Conservation (phyloP, 257 asterid genomes). For the Lycium barbarum region DNA sequence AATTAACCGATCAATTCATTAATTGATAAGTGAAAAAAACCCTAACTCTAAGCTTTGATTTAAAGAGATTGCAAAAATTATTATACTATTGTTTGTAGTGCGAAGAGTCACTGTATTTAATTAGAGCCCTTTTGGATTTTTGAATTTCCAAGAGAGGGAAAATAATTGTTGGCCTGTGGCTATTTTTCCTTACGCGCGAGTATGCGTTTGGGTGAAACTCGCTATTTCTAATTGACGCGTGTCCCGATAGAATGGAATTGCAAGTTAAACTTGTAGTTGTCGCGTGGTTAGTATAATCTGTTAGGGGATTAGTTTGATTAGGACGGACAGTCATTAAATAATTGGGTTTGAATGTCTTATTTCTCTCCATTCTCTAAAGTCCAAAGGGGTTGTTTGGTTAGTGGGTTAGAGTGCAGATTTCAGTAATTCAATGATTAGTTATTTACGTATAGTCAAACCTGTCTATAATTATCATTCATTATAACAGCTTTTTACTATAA, state of each 20-base stretch:
- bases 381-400: too few species aligned
- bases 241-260: not conserved
- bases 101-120: slow-evolving; percentile 26
- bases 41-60: slow-evolving; percentile 2
- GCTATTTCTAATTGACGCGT: not conserved
- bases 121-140: not conserved
- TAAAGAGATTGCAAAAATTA: slow-evolving; percentile 10
- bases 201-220: not conserved
- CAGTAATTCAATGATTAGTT: too few species aligned
- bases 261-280: not conserved
- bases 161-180: not conserved
- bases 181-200: not conserved
- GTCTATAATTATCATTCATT: too few species aligned
- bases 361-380: too few species aligned
- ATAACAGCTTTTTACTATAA: too few species aligned
- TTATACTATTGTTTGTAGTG: not conserved
- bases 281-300: not conserved
- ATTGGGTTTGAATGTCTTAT: too few species aligned
- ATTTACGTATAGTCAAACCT: too few species aligned
- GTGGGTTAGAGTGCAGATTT: too few species aligned
- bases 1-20: not conserved
- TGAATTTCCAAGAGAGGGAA: slow-evolving; percentile 29
- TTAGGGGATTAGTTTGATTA: too few species aligned
- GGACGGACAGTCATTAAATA: too few species aligned
- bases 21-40: slow-evolving; percentile 18